A percentile compares a stretch with the other conserved stretches of the same genome.
Evolutionary conservation across 345 rosid genomes (phyloP).

Genomic region (Gossypium sturtianum): DNA sequence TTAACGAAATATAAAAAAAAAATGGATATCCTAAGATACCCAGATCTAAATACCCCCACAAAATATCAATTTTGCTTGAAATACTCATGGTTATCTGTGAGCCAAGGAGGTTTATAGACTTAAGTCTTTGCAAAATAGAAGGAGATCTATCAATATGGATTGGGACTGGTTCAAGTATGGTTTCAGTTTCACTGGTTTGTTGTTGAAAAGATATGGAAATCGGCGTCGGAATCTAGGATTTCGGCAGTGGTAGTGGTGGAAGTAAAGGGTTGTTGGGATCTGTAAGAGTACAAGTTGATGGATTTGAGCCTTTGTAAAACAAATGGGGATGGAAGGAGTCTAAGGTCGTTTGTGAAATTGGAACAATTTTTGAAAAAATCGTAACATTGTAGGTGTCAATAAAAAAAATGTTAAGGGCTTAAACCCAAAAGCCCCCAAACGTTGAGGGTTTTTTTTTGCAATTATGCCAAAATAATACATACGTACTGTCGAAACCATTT

Average conservation of each 20-base stretch:
- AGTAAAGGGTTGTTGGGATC: conserved; percentile 38
- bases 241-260: conserved; percentile 3
- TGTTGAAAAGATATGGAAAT: conserved; percentile 27
- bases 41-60: neutral
- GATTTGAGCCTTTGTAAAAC: conserved; percentile 61
- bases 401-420: too few relatives aligned
- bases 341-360: conserved; percentile 5
- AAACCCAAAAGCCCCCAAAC: conserved; percentile 50
- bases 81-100: conserved; percentile 43
- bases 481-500: too few relatives aligned
- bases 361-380: too few relatives aligned
- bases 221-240: conserved; percentile 23
- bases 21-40: neutral
- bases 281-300: conserved; percentile 34
- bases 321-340: conserved; percentile 59
- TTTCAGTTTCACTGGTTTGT: neutral
- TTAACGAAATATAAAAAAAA: neutral
- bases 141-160: conserved; percentile 50
- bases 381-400: too few relatives aligned
- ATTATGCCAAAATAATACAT: too few relatives aligned
- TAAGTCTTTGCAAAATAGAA: conserved; percentile 53
- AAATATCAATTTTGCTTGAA: neutral
- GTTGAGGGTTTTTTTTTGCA: too few relatives aligned
- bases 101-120: conserved; percentile 49
- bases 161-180: conserved; percentile 18